Evolutionary conservation across 352 stramenopile species (phyloP).

Genomic region (Globisporangium iwayamae): DNA sequence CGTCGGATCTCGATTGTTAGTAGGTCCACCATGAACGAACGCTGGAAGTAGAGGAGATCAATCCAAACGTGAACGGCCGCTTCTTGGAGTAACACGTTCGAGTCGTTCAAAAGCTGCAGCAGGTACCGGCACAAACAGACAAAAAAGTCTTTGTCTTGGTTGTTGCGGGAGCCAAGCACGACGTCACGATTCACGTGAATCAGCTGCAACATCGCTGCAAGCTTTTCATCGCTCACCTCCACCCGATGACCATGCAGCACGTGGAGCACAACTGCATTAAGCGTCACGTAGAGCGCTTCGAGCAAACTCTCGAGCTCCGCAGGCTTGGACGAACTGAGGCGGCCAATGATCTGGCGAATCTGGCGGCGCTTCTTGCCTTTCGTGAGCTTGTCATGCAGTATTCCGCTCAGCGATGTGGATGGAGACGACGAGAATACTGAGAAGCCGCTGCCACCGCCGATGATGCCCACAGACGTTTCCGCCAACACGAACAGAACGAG

Average conservation of each 20-base stretch:
- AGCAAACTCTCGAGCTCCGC: conserved; percentile 49
- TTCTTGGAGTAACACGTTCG: conserved; percentile 41
- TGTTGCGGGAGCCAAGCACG: conserved; percentile 47
- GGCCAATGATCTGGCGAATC: conserved; percentile 43
- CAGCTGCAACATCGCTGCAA: conserved; percentile 49
- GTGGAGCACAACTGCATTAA: conserved; percentile 64
- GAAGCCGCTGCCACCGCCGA: conserved; percentile 17
- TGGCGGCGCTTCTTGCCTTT: conserved; percentile 53
- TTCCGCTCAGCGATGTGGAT: conserved; percentile 37
- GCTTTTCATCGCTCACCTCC: conserved; percentile 45
- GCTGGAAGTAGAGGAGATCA: conserved; percentile 64
- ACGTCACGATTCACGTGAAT: conserved; percentile 58
- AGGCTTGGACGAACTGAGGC: conserved; percentile 47
- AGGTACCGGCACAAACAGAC: conserved; percentile 61
- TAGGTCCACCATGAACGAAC: conserved; percentile 42
- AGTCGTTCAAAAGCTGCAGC: conserved; percentile 44
- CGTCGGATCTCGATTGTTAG: conserved; percentile 65
- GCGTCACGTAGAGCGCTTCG: conserved; percentile 41
- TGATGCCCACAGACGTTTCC: conserved; percentile 37
- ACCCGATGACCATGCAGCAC: conserved; percentile 49
- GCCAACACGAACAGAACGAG: conserved; percentile 56
- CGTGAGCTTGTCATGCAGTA: conserved; percentile 50
- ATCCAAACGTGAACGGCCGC: conserved; percentile 56
- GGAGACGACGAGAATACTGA: conserved; percentile 13
- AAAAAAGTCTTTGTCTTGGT: conserved; percentile 58